These are phyloP conservation scores for Plasmodium berghei DNA, from an alignment of 169 alveolate genomes.

Conservation along the genomic window DNA sequence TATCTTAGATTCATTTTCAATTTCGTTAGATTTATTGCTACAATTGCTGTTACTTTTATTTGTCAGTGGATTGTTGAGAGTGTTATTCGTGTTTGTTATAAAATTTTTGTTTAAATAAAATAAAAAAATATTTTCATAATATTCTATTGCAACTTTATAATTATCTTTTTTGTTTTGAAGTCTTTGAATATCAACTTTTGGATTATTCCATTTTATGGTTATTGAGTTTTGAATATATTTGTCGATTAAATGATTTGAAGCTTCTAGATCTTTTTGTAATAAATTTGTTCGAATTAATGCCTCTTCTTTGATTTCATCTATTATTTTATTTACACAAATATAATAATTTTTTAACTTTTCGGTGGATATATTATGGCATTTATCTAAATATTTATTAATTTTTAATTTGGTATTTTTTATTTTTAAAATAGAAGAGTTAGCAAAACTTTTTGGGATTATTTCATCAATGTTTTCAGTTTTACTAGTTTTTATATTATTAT, in stretches of 20 bases:
- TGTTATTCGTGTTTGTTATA: neutral
- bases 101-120: neutral
- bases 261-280: conserved; percentile 22
- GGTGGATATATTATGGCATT: conserved; percentile 5
- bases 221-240: conserved; percentile 12
- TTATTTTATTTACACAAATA: neutral
- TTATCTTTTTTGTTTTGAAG: neutral
- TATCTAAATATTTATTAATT: conserved; percentile 23
- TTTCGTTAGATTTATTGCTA: neutral
- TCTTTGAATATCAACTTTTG: neutral
- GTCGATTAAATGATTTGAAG: neutral
- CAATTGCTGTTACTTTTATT: too few relatives aligned
- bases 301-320: conserved; percentile 35
- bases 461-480: neutral
- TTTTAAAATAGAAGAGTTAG: conserved; percentile 14
- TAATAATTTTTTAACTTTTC: conserved; percentile 21
- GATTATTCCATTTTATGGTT: conserved; percentile 1
- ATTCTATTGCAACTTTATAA: neutral
- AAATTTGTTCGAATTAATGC: conserved; percentile 18
- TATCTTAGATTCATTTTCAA: neutral
- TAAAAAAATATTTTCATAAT: conserved; percentile 14
- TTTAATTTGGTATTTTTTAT: conserved; percentile 21
- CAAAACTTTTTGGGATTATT: neutral
- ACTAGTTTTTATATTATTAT: neutral
- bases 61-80: too few relatives aligned